These are phyloP conservation scores for Hibiscus mutabilis DNA, from an alignment of 345 rosid genomes.

Conservation along the genomic window DNA sequence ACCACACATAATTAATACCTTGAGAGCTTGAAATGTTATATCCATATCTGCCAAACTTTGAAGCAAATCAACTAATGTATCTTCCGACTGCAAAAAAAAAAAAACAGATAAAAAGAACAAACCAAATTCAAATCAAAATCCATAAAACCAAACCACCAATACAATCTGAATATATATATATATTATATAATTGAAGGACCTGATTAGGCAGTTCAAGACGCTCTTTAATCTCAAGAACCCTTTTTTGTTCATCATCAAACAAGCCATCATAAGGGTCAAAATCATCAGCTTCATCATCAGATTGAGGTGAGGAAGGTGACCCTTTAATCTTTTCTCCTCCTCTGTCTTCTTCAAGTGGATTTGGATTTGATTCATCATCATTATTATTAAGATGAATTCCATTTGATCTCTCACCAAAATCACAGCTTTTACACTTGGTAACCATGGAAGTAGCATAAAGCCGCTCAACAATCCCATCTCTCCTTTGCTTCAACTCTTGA, in stretches of 20 bases:
- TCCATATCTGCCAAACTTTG: slow-evolving; percentile 40
- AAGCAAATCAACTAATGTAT: slow-evolving; percentile 65
- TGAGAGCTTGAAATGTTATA: slow-evolving; percentile 80
- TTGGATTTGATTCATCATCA: too few species aligned
- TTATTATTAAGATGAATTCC: not conserved
- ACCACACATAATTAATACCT: slow-evolving; percentile 42
- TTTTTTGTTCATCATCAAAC: slow-evolving; percentile 89
- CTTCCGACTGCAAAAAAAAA: slow-evolving; percentile 79
- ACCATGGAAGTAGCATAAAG: not conserved
- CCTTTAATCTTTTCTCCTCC: slow-evolving; percentile 38
- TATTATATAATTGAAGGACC: slow-evolving; percentile 19
- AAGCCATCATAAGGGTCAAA: slow-evolving; percentile 72
- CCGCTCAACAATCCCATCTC: not conserved
- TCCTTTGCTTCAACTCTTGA: not conserved
- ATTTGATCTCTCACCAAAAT: not conserved
- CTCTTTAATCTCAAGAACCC: slow-evolving; percentile 67
- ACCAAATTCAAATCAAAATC: not conserved
- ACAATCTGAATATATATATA: too few species aligned
- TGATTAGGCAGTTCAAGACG: slow-evolving; percentile 28
- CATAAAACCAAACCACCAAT: not conserved
- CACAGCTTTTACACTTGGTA: not conserved
- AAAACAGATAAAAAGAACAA: not conserved
- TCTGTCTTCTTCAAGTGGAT: not conserved
- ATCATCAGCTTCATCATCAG: slow-evolving; percentile 19
- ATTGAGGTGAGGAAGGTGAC: slow-evolving; percentile 43